These are phyloP conservation scores for Lasiodiplodia hormozganensis DNA, from an alignment of 2,329 filamentous ascomycete species.

Conservation along the genomic window DNA sequence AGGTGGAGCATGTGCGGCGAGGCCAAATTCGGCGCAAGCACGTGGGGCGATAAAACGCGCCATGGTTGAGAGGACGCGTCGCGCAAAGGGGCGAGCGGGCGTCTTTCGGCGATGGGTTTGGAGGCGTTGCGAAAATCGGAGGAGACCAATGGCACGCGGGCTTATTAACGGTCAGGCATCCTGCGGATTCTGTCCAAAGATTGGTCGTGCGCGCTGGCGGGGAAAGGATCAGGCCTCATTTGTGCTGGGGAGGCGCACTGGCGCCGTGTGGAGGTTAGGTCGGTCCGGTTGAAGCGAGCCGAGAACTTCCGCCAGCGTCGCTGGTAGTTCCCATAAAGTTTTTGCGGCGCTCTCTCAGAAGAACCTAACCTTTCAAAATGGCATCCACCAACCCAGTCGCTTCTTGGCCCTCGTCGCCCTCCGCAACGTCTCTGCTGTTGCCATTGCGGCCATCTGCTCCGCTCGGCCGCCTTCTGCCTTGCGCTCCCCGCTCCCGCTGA, in stretches of 20 bases:
- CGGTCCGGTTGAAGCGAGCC: constrained; percentile 13
- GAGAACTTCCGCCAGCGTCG: constrained; percentile 15
- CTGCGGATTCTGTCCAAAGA: constrained; percentile 10
- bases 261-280: not conserved
- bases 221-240: constrained; percentile 3
- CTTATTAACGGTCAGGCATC: constrained; percentile 4
- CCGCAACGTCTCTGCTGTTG: constrained; percentile 1
- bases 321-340: constrained; percentile 24
- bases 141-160: not conserved
- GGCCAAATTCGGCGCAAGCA: not conserved
- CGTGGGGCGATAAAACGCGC: constrained; percentile 19
- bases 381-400: constrained; percentile 19
- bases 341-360: constrained; percentile 24
- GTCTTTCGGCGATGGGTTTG: not conserved
- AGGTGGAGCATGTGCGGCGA: constrained; percentile 18
- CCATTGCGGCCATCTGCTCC: constrained; percentile 2
- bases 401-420: constrained; percentile 16
- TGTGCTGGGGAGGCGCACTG: not conserved
- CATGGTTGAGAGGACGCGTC: constrained; percentile 14
- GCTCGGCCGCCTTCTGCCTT: not conserved
- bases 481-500: constrained; percentile 6
- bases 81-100: not conserved
- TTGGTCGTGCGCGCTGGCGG: not conserved
- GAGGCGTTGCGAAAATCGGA: not conserved
- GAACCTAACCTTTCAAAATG: constrained; percentile 28